Evolutionary conservation across 805 yeast genomes (phyloP), one percentile per base, ranked within the genome.

Genomic region (Starmerella scarabaei): DNA sequence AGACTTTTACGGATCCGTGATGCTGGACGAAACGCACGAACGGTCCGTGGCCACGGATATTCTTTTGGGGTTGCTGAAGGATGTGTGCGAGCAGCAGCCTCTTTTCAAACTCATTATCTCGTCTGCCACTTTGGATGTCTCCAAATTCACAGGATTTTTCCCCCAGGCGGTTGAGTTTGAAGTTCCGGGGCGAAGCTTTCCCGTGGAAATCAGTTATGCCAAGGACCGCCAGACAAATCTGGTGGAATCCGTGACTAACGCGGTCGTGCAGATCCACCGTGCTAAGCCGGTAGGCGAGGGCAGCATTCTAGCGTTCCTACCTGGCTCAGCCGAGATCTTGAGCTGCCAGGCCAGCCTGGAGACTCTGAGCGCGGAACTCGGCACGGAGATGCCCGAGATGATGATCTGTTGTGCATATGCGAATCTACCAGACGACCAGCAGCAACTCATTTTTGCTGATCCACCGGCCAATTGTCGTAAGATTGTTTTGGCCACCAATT

Each of bases 11-110:
- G 75, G 93, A 0, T 91, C 81, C 2, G 73, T 91, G 3, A 82
- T 91, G 85, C 65, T 91, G 42, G 98, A 91, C 63, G 98, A 88
- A 60, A 97, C 97, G 0, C 98, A 91, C 63, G 98, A 91, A 60
- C 40, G 48, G 3, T 88, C 97, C 1, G 71, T 91, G 21, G 83
- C 93, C 0, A 91, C 97, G 0, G 98, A 91, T 66, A 78, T 91
- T 19, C 63, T 88, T 15, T 81, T 91, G 64, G 94, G 94, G 0
- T 65, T 91, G 29, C 62, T 91, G 43, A 79, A 83, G 51, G 72
- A 76, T 40, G 88, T 94, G 2, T 44, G 58, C 3, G 64, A 65
- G 39, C 71, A 94, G 46, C 81, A 88, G 2, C 76, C 79, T 41
- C 36, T 34, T 11, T 61, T 91, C 42, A 78, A 77, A 52, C 66